These are phyloP conservation scores for Vickermania ingenoplastis DNA, from an alignment of 208 protist species.

Conservation along the genomic window DNA sequence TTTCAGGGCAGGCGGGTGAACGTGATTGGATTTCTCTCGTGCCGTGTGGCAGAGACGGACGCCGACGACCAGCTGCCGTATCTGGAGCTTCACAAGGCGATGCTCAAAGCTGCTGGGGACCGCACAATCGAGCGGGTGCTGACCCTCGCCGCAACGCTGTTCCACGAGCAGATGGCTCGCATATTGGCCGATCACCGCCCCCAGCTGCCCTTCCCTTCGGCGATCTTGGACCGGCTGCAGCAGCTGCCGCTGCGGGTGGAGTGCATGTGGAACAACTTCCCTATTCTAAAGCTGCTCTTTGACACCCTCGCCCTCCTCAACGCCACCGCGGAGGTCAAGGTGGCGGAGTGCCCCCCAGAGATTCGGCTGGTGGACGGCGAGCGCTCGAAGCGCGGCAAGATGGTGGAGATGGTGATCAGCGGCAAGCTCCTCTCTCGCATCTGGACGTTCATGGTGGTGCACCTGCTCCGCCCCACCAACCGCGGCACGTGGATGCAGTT, in stretches of 20 bases:
- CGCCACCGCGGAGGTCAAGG: conserved; percentile 13
- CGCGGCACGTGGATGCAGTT: conserved; percentile 52
- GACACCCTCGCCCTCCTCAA: conserved; percentile 35
- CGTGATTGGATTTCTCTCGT: conserved; percentile 64
- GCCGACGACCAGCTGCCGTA: conserved; percentile 22
- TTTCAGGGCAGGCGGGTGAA: conserved; percentile 51
- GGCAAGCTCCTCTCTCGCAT: conserved; percentile 26
- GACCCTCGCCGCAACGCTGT: conserved; percentile 32
- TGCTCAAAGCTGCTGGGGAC: conserved; percentile 64
- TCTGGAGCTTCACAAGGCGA: conserved; percentile 41
- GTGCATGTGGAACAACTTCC: conserved; percentile 60
- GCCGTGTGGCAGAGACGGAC: conserved; percentile 26
- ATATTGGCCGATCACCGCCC: conserved; percentile 15
- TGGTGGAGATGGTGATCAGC: conserved; percentile 22
- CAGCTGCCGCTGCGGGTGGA: conserved; percentile 18
- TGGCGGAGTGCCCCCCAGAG: conserved; percentile 11
- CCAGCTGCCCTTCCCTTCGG: conserved; percentile 2
- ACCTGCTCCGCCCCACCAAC: conserved; percentile 13
- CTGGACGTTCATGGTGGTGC: conserved; percentile 30
- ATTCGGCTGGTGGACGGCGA: background rate
- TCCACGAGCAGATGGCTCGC: conserved; percentile 35
- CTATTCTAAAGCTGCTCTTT: conserved; percentile 53
- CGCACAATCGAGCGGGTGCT: conserved; percentile 60
- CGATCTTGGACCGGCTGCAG: conserved; percentile 18
- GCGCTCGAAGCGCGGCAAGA: conserved; percentile 6